Conservation (phyloP, 2,329 filamentous ascomycete species). For the Pleoardoris graminearum region DNA sequence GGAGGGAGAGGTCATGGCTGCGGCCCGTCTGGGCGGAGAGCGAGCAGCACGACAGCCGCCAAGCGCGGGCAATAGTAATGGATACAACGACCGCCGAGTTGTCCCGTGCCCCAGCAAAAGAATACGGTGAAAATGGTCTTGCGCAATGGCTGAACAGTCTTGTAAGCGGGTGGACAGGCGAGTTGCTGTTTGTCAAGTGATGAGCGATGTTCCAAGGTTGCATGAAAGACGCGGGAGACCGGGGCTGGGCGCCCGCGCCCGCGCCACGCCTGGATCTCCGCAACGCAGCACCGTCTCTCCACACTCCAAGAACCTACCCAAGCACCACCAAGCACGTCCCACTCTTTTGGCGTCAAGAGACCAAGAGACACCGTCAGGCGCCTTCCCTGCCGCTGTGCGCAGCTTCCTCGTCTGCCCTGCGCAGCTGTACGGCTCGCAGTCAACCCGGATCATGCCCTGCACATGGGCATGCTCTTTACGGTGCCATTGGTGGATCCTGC, state of each 20-base stretch:
- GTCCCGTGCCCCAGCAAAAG: too few species aligned
- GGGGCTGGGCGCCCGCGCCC: background rate
- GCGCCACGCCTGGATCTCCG: slow-evolving; percentile 3
- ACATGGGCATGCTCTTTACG: background rate
- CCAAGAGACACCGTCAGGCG: too few species aligned
- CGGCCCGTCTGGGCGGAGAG: slow-evolving; percentile 20
- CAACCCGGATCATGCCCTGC: background rate
- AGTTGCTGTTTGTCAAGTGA: background rate
- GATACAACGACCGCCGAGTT: slow-evolving; percentile 1
- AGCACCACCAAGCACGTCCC: too few species aligned
- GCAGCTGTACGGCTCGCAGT: background rate
- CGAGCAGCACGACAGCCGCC: slow-evolving; percentile 23
- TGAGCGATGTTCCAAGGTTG: slow-evolving; percentile 15
- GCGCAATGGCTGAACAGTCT: too few species aligned
- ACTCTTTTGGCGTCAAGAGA: too few species aligned
- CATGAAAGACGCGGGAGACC: slow-evolving; percentile 6
- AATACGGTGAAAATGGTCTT: background rate
- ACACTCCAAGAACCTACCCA: too few species aligned
- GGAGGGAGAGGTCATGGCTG: slow-evolving; percentile 38
- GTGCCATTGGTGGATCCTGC: slow-evolving; percentile 4
- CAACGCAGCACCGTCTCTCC: slow-evolving; percentile 5
- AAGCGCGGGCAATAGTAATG: slow-evolving; percentile 17
- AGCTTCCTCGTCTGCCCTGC: background rate
- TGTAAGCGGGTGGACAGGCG: background rate
- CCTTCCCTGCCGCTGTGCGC: background rate